Evolutionary conservation across 352 stramenopile species (phyloP).

Genomic region (Labyrinthula sp.): DNA sequence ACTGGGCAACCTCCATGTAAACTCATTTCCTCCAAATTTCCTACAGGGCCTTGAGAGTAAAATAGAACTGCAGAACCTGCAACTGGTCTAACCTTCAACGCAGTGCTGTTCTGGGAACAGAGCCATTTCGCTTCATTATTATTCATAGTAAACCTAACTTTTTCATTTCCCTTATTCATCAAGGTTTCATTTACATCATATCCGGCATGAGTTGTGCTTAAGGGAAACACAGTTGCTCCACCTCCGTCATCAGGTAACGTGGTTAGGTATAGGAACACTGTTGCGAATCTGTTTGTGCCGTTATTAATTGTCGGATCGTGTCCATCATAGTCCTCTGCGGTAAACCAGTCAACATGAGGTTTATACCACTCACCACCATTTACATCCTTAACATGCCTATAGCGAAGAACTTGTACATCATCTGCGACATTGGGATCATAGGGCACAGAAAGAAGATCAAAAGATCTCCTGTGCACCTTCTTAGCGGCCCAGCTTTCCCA

Average conservation of each 20-base stretch:
- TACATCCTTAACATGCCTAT: no score
- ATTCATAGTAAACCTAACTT: conserved; percentile 17
- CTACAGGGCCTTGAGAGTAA: conserved; percentile 85
- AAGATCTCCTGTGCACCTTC: conserved; percentile 5
- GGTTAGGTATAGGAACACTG: conserved; percentile 86
- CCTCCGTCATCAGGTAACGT: conserved; percentile 80
- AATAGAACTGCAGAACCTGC: conserved; percentile 82
- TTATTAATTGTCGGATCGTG: conserved; percentile 22
- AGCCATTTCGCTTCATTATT: conserved; percentile 17
- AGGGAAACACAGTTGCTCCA: conserved; percentile 86
- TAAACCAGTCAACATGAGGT: conserved; percentile 25
- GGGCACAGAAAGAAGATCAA: conserved; percentile 24
- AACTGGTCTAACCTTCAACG: conserved; percentile 40
- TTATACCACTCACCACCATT: conserved; percentile 27
- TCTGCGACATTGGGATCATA: conserved; percentile 19
- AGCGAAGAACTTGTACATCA: conserved; percentile 16
- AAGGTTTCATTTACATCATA: conserved; percentile 42
- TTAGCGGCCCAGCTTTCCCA: conserved; percentile 14
- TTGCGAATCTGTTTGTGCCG: conserved; percentile 74
- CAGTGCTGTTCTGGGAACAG: conserved; percentile 6
- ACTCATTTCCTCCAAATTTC: conserved; percentile 54
- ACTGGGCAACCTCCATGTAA: conserved; percentile 81
- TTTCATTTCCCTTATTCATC: conserved; percentile 34
- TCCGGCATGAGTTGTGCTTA: conserved; percentile 38
- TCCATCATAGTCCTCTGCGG: conserved; percentile 20